Evolutionary conservation across 2,329 filamentous ascomycete species (phyloP), one percentile per base, ranked within the genome.

Genomic region (Colletotrichum chrysophilum): DNA sequence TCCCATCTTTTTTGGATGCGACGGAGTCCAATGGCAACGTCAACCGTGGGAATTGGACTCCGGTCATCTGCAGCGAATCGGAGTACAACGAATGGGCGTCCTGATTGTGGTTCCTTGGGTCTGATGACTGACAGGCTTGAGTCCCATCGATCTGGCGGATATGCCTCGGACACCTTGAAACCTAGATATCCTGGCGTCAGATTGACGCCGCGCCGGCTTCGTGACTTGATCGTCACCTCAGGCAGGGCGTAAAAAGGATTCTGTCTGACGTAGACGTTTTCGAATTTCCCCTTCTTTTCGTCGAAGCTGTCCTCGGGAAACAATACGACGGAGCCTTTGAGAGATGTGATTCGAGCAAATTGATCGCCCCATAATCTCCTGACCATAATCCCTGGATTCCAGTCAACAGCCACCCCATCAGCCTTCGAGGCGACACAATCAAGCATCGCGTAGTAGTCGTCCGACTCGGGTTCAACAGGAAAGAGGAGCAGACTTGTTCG

Each of bases 101-200:
- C 66, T 5, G 70, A 73, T 7, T 69, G 65, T 5, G 70, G 70
- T n/a, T 73, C 70, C 12, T 56, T 73, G 8, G 70, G 43, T 7
- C 70, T 58, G 18, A 73, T 55, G 5, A 73, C 43, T 3, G 65
- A 73, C 1, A 73, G 18, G 7, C 36, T 18, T 34, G 70, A 24
- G 32, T 73, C 70, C 70, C 70, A 73, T 12, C 70, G 61, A 16
- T 73, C 70, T n/a, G 56, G 70, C 5, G 70, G 70, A 34, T 43
- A 52, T 9, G 65, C 70, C 8, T 32, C 38, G 4, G n/a, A 21
- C 13, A 66, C 65, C 7, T 6, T 30, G 18, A 71, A 71, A 3
- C 38, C 43, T 16, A 56, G 18, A 8, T 30, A 32, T 18, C 60
- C 21, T 4, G 38, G 26, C 3, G 28, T n/a, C 13, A 14, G 3